phyloP scores from a whole-genome alignment of 768 basidiomycete genomes.

The Lactarius indigo region DNA sequence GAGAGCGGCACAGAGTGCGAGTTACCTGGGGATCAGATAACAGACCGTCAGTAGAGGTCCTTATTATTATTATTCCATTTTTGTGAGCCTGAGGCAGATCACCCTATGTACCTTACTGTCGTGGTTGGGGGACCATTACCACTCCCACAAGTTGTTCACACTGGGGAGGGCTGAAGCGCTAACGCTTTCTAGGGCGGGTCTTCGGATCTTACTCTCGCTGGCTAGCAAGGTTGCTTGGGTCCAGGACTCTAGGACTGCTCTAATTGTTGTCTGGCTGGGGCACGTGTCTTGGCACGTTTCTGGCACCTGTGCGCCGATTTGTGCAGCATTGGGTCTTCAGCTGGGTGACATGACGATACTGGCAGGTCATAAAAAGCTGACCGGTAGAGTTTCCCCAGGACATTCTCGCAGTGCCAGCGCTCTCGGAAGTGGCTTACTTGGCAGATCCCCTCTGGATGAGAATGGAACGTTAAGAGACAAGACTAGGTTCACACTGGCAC shows the following conservation, averaged over 20 bases:
- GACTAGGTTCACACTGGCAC: neutral
- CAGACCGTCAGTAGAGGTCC: neutral
- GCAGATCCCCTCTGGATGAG: neutral
- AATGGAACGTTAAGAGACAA: neutral
- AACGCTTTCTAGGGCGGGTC: neutral
- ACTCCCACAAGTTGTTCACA: neutral
- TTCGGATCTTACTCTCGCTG: neutral
- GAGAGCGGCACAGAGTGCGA: neutral
- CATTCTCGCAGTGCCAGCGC: neutral
- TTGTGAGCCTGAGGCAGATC: no score
- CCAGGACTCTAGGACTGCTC: neutral
- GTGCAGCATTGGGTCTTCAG: neutral
- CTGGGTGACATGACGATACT: neutral
- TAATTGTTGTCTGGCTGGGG: neutral
- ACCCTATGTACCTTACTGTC: no score
- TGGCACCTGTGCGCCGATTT: neutral
- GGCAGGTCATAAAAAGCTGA: neutral
- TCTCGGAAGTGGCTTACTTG: neutral
- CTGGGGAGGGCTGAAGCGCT: neutral
- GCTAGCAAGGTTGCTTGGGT: neutral
- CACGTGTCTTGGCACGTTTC: constrained; percentile 7
- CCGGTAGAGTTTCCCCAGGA: neutral
- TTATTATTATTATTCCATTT: no score
- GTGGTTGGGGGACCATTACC: neutral
- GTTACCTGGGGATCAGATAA: neutral